phyloP scores from a whole-genome alignment of 208 protist species.

The Trypanosoma avium region DNA sequence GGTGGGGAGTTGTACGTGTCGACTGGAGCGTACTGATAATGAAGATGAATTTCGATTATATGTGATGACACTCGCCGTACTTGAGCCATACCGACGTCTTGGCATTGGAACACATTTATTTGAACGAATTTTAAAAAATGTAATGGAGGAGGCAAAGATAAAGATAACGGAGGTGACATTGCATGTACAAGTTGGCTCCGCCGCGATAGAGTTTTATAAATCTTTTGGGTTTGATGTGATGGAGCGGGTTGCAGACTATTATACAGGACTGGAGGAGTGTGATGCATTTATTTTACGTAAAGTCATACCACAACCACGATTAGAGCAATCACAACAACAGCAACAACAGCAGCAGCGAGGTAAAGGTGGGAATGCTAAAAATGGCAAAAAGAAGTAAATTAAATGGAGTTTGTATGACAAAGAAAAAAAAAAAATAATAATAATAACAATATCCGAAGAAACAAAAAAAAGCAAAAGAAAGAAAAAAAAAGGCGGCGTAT shows the following conservation, averaged over 20 bases:
- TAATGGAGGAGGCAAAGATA: slow-evolving; percentile 49
- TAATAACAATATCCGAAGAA: no score
- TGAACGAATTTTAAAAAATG: slow-evolving; percentile 49
- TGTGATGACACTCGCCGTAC: slow-evolving; percentile 93
- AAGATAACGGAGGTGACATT: slow-evolving; percentile 62
- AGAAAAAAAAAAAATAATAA: not conserved
- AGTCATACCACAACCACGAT: slow-evolving; percentile 53
- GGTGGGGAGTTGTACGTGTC: slow-evolving; percentile 89
- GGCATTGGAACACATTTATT: slow-evolving; percentile 82
- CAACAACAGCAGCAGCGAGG: slow-evolving; percentile 13
- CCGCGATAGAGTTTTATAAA: slow-evolving; percentile 83
- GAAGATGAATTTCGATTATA: slow-evolving; percentile 73
- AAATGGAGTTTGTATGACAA: not conserved
- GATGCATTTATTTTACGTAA: slow-evolving; percentile 71
- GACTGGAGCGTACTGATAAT: slow-evolving; percentile 64
- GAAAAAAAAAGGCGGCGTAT: not conserved
- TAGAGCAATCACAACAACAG: slow-evolving; percentile 27
- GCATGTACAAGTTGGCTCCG: slow-evolving; percentile 86
- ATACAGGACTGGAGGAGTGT: slow-evolving; percentile 65
- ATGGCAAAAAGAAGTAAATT: slow-evolving; percentile 24
- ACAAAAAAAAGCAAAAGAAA: slow-evolving; percentile 3
- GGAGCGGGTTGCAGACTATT: slow-evolving; percentile 71
- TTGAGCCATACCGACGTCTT: slow-evolving; percentile 89
- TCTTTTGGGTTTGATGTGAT: slow-evolving; percentile 70
- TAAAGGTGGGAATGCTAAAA: slow-evolving; percentile 15